Base-by-base conservation (phyloP, 2,329 filamentous ascomycete species). In the Verticillium dahliae region DNA sequence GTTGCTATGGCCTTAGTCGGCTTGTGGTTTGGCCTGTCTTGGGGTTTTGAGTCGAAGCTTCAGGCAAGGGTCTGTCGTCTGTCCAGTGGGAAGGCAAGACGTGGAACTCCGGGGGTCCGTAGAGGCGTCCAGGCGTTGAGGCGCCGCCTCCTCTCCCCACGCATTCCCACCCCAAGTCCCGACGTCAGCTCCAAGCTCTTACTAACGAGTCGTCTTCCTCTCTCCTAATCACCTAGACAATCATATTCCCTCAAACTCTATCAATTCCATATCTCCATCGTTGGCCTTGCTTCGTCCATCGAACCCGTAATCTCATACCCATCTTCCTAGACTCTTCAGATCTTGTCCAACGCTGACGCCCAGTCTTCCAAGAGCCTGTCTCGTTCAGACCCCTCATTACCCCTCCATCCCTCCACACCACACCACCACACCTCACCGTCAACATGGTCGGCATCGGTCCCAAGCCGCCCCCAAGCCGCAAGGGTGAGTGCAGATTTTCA, bases 401-500 rank as follows among this genome's bases (percentile, higher is more conserved):
- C 45, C 45, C 45, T 50, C 45, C 45, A 50, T 10, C 45, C 45
- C 45, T 22, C n/a, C 45, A 50, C 39, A 45, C 4, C 39, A 45
- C 45, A 50, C 45, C 45, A 50, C 45, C 45, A 7, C 45, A n/a
- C 45, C 45, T 22, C 45, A n/a, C n/a, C 58, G 65, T 66, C 73
- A 80, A 74, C 71, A 82, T 82, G 80, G 80, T 81, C 69, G 79
- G 79, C 66, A 73, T 81, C 65, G 80, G 80, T 73, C 79, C 79
- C 69, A 77, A 79, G 71, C 78, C 75, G 71, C 79, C 78, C 66
- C 78, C 78, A 68, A 79, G 77, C 69, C 76, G 80, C 68, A 91
- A 90, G 84, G 90, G 90, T 90, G 84, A 75, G 86, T 83, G 65
- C 3, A 7, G 22, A 18, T 11, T 50, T 50, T 13, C 45, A 50